Evolutionary conservation across 192 early-diverging fungal genomes (phyloP).

Genomic region (Allomyces javanicus): DNA sequence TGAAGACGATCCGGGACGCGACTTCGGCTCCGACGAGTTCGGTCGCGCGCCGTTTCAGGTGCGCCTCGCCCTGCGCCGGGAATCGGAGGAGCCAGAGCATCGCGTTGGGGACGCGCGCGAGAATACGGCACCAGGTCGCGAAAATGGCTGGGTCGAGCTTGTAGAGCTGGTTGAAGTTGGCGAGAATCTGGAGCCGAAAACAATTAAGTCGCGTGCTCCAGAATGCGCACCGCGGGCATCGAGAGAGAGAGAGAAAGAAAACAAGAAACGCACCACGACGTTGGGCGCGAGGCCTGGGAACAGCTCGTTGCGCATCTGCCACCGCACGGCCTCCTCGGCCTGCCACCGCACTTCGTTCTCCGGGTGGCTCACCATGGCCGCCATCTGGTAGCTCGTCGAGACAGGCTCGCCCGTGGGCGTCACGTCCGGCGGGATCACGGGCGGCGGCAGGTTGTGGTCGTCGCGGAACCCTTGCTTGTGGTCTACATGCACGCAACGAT

Average conservation of each 20-base stretch:
- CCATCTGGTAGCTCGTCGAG: not conserved
- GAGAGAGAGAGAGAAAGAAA: too few relatives aligned
- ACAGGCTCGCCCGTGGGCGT: slow-evolving; percentile 11
- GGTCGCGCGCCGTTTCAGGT: slow-evolving; percentile 46
- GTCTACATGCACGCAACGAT: slow-evolving; percentile 16
- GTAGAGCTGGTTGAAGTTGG: slow-evolving; percentile 93
- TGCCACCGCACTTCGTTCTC: slow-evolving; percentile 34
- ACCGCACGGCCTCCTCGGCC: slow-evolving; percentile 56
- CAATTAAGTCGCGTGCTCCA: too few relatives aligned
- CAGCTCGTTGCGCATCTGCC: slow-evolving; percentile 64
- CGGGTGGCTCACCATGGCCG: slow-evolving; percentile 5
- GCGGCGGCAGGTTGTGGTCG: slow-evolving; percentile 31
- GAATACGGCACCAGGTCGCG: slow-evolving; percentile 62
- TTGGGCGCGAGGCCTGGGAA: slow-evolving; percentile 57
- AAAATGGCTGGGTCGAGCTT: slow-evolving; percentile 85
- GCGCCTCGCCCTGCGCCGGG: slow-evolving; percentile 64
- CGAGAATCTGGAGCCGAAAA: slow-evolving; percentile 38
- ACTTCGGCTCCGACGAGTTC: slow-evolving; percentile 57
- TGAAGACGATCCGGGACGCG: slow-evolving; percentile 64
- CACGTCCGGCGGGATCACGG: slow-evolving; percentile 6
- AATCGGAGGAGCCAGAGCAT: slow-evolving; percentile 84
- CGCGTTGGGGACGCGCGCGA: slow-evolving; percentile 56
- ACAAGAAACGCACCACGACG: slow-evolving; percentile 29
- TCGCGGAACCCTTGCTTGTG: slow-evolving; percentile 81
- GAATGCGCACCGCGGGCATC: too few relatives aligned